These are phyloP conservation scores for Trichomonas gallinae DNA, from an alignment of 208 protist genomes.

Conservation along the genomic window DNA sequence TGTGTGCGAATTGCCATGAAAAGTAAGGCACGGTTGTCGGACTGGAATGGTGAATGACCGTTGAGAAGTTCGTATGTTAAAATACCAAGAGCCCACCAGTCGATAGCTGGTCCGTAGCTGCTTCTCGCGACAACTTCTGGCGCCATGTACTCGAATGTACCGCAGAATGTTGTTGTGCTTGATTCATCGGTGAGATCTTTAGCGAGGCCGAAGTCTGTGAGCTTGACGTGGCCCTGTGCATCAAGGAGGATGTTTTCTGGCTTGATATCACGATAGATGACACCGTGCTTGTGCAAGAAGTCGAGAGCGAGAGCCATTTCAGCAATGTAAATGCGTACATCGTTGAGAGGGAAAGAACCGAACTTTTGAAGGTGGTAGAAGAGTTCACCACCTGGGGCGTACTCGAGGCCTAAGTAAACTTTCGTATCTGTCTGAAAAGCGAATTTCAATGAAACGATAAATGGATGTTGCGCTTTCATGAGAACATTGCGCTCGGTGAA, in stretches of 20 bases:
- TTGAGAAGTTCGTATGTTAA: not conserved
- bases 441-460: not conserved
- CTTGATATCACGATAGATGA: conserved; percentile 35
- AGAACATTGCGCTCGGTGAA: not conserved
- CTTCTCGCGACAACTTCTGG: not conserved
- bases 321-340: not conserved
- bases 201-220: conserved; percentile 35
- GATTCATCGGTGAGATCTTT: not conserved
- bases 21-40: not conserved
- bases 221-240: conserved; percentile 27
- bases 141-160: not conserved
- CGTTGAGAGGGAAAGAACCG: not conserved
- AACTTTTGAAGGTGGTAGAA: not conserved
- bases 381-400: not conserved
- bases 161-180: not conserved
- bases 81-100: not conserved
- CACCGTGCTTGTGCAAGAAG: conserved; percentile 29
- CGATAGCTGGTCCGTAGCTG: not conserved
- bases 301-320: not conserved
- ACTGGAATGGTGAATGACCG: not conserved
- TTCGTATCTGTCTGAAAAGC: not conserved
- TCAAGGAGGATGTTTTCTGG: conserved; percentile 36
- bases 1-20: not conserved
- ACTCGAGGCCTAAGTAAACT: not conserved
- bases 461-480: not conserved